Percentiles rank a stretch among this genome's conserved stretches.
Conservation (phyloP, 192 early-diverging fungal genomes). For the Coemansia sp. region DNA sequence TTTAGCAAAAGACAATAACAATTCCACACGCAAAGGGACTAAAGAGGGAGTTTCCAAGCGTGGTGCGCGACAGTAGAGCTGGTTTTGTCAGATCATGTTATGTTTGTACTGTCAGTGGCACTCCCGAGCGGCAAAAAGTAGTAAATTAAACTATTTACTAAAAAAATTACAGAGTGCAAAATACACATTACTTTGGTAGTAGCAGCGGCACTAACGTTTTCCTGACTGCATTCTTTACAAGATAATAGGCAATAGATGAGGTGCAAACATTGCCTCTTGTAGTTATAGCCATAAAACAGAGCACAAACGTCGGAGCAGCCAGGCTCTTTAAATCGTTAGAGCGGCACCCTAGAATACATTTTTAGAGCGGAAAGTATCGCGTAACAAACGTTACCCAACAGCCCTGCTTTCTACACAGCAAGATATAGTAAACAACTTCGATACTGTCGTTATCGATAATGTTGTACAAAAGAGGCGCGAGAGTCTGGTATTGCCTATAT, state of each 20-base stretch:
- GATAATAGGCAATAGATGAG: neutral
- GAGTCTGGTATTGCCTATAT: no score
- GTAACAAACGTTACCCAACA: slow-evolving; percentile 9
- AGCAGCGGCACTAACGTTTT: slow-evolving; percentile 5
- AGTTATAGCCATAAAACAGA: neutral
- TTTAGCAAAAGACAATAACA: neutral
- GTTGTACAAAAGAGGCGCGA: neutral
- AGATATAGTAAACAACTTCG: neutral
- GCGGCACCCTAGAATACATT: slow-evolving; percentile 28
- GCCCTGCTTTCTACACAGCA: neutral
- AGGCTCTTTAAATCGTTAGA: neutral
- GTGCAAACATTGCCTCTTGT: neutral
- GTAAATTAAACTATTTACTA: neutral
- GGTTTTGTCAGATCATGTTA: neutral
- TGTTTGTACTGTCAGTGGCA: slow-evolving; percentile 6
- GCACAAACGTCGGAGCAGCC: neutral
- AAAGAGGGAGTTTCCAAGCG: neutral
- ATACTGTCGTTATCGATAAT: neutral
- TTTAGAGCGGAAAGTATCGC: slow-evolving; percentile 14
- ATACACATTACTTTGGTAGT: neutral
- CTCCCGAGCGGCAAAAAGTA: neutral
- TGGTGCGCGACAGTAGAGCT: neutral
- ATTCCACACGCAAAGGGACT: neutral
- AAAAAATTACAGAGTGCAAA: neutral
- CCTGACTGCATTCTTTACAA: neutral